Evolutionary conservation across 1,284 basidiomycete species (phyloP).

Genomic region (Sanghuangporus baumii): DNA sequence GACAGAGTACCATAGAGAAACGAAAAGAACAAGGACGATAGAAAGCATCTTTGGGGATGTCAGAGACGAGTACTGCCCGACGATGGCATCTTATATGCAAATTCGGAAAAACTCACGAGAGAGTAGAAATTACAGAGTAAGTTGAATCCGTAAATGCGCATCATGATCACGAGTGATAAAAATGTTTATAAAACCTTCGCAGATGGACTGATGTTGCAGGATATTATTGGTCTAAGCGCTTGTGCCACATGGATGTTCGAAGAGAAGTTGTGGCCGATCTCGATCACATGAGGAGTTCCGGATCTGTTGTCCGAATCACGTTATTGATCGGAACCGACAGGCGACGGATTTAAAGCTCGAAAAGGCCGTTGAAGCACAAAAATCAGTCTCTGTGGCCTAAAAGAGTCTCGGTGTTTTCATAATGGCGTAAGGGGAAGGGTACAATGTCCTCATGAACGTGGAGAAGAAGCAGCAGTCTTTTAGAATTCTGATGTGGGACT

Average conservation of each 20-base stretch:
- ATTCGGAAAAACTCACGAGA: neutral
- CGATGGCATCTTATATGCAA: neutral
- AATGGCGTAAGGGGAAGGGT: neutral
- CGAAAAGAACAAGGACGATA: constrained; percentile 1
- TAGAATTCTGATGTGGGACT: neutral
- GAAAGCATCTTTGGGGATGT: neutral
- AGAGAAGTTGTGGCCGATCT: neutral
- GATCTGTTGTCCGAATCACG: neutral
- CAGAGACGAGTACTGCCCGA: neutral
- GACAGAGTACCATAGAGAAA: neutral
- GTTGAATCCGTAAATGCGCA: neutral
- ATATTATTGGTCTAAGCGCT: neutral
- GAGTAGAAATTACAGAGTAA: neutral
- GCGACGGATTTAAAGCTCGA: neutral
- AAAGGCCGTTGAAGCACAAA: neutral
- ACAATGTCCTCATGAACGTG: neutral
- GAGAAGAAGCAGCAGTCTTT: neutral
- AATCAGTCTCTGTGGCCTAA: neutral
- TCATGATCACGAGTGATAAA: neutral
- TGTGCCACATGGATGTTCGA: neutral
- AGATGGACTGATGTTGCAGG: neutral
- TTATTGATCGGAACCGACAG: constrained; percentile 11
- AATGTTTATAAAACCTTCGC: neutral
- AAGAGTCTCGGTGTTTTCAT: no score
- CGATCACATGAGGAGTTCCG: neutral